A percentile compares a stretch with the other conserved stretches of the same genome.
Evolutionary conservation across 805 yeast species (phyloP).

Genomic region (Yamadazyma olivae): DNA sequence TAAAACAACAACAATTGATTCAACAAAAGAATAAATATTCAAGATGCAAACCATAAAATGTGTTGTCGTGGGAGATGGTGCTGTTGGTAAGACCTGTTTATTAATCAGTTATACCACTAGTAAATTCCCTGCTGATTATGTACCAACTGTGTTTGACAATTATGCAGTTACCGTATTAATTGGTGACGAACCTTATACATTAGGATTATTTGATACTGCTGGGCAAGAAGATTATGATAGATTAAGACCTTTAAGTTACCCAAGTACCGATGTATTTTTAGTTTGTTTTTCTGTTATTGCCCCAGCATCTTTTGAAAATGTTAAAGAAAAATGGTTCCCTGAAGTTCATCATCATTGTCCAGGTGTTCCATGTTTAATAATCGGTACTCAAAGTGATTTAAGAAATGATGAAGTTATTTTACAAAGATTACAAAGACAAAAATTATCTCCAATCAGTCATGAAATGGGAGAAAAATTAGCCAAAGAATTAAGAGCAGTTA

Average conservation of each 20-base stretch:
- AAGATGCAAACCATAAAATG: constrained; percentile 72
- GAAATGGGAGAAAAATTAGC: constrained; percentile 93
- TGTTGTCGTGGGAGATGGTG: constrained; percentile 99
- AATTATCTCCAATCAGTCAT: constrained; percentile 76
- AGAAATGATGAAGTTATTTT: constrained; percentile 90
- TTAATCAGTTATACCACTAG: constrained; percentile 94
- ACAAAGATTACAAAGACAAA: constrained; percentile 87
- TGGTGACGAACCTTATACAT: constrained; percentile 96
- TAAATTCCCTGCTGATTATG: constrained; percentile 97
- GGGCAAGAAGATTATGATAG: constrained; percentile 99
- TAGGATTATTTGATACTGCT: constrained; percentile 97
- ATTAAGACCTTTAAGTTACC: constrained; percentile 92
- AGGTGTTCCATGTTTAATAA: constrained; percentile 96
- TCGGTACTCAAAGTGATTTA: constrained; percentile 94
- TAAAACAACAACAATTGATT: too few relatives aligned
- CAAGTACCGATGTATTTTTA: constrained; percentile 94
- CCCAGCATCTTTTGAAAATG: constrained; percentile 96
- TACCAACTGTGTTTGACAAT: constrained; percentile 97
- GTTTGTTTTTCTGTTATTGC: constrained; percentile 96
- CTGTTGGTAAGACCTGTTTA: constrained; percentile 96
- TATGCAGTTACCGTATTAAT: constrained; percentile 93
- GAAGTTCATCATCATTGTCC: constrained; percentile 96
- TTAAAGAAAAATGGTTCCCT: constrained; percentile 98
- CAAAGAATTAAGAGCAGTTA: constrained; percentile 90
- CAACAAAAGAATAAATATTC: not conserved